Evolutionary conservation across 768 basidiomycete species (phyloP), one percentile per base, ranked within the genome.

Genomic region (Tulasnella sp.): DNA sequence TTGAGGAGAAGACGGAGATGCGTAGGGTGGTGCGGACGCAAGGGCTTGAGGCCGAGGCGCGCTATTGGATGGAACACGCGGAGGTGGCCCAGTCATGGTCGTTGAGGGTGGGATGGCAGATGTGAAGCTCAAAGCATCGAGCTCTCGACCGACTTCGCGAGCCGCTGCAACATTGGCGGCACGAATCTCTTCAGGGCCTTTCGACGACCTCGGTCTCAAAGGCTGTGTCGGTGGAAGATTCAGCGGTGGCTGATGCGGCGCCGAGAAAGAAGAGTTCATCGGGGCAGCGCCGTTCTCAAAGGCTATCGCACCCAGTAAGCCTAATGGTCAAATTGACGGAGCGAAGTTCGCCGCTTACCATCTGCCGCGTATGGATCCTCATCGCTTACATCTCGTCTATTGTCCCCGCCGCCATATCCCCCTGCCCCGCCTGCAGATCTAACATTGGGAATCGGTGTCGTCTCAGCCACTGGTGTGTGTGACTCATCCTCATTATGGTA

Each of bases 81-180:
- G 51, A 27, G 51, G 51, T 26, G 51, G 51, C 5, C 34, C 19
- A 26, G 24, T 26, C 19, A 52, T 32, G 10, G n/a, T 29, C 8
- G 45, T 21, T n/a, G 19, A 19, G 10, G 45, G n/a, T 21, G 19
- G 19, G 8, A 38, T 26, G 19, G 51, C 30, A 7, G 34, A 19
- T 9, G 61, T 8, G 34, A 60, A 60, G 9, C 11, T 54, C 26
- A 60, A 58, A 11, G 58, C 27, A 50, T 63, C 58, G 5, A 63
- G 32, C 38, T 63, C 61, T 24, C 48, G n/a, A 10, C 24, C 60
- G 8, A 60, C 48, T 24, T 63, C 61, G 4, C 62, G 43, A 17
- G 61, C 56, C 3, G 61, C 61, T 23, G 61, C 61, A 8, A 60
- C 61, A 30, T 63, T 62, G 7, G 61, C 61, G 21, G 56, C 61